Conservation (phyloP, 257 asterid genomes). For the Plectranthus barbatus region DNA sequence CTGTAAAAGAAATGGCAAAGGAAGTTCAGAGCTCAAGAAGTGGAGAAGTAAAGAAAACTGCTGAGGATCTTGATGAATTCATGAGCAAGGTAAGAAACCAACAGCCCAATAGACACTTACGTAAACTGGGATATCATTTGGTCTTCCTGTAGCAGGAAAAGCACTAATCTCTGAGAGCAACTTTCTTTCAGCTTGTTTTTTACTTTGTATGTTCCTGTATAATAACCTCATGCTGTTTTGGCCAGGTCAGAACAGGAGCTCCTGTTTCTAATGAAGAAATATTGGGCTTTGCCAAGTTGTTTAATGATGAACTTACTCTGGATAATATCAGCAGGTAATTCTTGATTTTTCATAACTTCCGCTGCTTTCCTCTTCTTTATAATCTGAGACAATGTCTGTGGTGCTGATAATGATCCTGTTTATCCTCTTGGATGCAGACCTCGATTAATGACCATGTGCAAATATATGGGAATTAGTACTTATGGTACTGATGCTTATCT, state of each 20-base stretch:
- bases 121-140: background rate
- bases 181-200: background rate
- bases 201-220: too few species aligned
- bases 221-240: too few species aligned
- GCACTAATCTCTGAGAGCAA: background rate
- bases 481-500: slow-evolving; percentile 83
- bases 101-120: background rate
- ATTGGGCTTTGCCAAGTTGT: slow-evolving; percentile 88
- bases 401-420: too few species aligned
- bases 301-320: slow-evolving; percentile 94
- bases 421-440: slow-evolving; percentile 41
- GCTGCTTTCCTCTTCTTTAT: background rate
- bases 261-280: slow-evolving; percentile 85
- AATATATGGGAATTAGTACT: slow-evolving; percentile 83
- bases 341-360: background rate
- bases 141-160: slow-evolving; percentile 1
- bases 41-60: slow-evolving; percentile 84
- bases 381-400: too few species aligned
- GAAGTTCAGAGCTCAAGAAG: slow-evolving; percentile 87
- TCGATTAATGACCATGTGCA: slow-evolving; percentile 91
- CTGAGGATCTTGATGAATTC: slow-evolving; percentile 94
- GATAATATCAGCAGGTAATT: slow-evolving; percentile 92
- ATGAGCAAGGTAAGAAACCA: slow-evolving; percentile 58
- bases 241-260: slow-evolving; percentile 73
- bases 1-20: slow-evolving; percentile 97